Base-by-base conservation (phyloP, 345 rosid genomes). In the Geranium rotundifolium region DNA sequence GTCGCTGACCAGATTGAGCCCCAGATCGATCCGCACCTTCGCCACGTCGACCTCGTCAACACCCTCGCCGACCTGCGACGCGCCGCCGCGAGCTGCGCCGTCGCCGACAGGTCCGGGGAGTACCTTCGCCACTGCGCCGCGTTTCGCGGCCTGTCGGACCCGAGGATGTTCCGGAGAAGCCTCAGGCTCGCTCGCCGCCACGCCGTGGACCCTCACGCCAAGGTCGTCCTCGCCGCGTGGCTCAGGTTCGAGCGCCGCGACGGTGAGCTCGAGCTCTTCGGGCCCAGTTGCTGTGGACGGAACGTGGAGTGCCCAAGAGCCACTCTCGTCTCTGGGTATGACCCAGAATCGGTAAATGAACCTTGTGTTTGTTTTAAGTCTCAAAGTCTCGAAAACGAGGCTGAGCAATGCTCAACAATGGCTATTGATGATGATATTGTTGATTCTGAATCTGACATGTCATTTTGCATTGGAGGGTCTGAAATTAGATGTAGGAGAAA, bases 241-340 rank as follows among this genome's bases (percentile, higher is more conserved):
- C n/a, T n/a, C n/a, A n/a, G n/a, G n/a, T n/a, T n/a, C n/a, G n/a
- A n/a, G n/a, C n/a, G n/a, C n/a, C n/a, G n/a, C n/a, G n/a, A n/a
- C n/a, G n/a, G n/a, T n/a, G n/a, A n/a, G n/a, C n/a, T n/a, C n/a
- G n/a, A n/a, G n/a, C n/a, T n/a, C n/a, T 46, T 14, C 52, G 52
- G 52, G 52, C 15, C 41, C 77, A 4, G 85, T 73, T 95, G 97
- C 56, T 78, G 81, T 23, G 96, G 96, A 29, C 81, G 91, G 54
- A 95, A 82, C 61, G 57, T 88, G 37, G 95, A 95, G 64, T 95
- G 99, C 54, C 99, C 97, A 1, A 81, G 69, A 73, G 90, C 96
- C n/a, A 78, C 81, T 57, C 72, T 95, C 73, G 80, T 85, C 7
- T 18, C 85, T 4, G 93, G 97, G 30, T 90, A 90, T 12, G 72